Base-by-base conservation (phyloP, 768 basidiomycete genomes). In the Boletus coccyginus region DNA sequence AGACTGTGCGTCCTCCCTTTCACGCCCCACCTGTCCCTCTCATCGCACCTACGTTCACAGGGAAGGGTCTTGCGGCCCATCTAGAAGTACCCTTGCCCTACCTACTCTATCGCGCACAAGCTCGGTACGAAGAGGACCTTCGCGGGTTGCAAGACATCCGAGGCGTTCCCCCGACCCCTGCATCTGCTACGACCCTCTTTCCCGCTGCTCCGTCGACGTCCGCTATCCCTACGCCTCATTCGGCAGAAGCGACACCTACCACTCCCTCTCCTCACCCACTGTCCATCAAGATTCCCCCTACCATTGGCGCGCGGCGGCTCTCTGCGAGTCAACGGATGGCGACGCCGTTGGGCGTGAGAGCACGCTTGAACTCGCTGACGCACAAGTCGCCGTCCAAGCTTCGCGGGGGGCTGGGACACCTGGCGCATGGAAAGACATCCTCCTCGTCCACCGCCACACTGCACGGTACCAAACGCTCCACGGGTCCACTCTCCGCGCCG, bases 31-130 rank as follows among this genome's bases (percentile, higher is more conserved):
- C 16, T 40, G 7, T 27, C 48, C 35, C 24, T 39, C 35, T 57
- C 24, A 19, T 41, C 39, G 27, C 38, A 57, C 33, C 24, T 50
- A 27, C 36, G 40, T 42, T 42, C 40, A 42, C 68, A 94, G 91
- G 91, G 92, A 92, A 90, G 70, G 88, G 83, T 33, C 81, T 94
- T 13, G 89, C 92, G 5, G 78, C 82, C 27, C 90, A 90, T 65
- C 80, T 94, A 5, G 78, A 87, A 60, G 90, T 92, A 1, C 92
- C 92, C 1, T 73, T 94, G 6, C 92, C 92, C 0, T 94, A 92
- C 69, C 79, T 94, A 31, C 81, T 94, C 11, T 92, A 92, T 64
- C 82, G 92, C 21, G 90, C 90, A 14, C 88, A 92, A 68, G 86
- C 85, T 13, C 80, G 92, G 59, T 93, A 90, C 53, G 90, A 93